phyloP scores from a whole-genome alignment of 805 yeast genomes.

The Grigorovia yakushimaensis region DNA sequence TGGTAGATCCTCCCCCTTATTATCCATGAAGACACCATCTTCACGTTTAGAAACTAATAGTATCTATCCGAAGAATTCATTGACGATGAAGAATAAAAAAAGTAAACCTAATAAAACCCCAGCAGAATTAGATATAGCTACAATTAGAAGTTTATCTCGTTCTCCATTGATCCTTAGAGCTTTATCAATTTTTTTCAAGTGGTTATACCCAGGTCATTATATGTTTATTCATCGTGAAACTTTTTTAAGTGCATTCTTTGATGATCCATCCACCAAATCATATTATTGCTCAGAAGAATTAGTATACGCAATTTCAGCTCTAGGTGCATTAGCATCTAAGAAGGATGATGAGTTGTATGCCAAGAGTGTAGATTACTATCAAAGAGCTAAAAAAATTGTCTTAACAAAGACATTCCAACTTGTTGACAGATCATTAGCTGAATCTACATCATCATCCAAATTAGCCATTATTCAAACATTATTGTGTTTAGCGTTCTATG shows the following conservation, averaged over 20 bases:
- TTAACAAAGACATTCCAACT: constrained; percentile 31
- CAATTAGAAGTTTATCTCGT: constrained; percentile 12
- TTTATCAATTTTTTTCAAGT: constrained; percentile 35
- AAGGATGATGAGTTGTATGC: constrained; percentile 25
- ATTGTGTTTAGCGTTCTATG: constrained; percentile 45
- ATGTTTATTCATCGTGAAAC: constrained; percentile 52
- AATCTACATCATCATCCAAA: constrained; percentile 31
- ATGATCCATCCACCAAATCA: constrained; percentile 22
- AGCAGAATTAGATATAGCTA: neutral
- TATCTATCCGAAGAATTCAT: constrained; percentile 22
- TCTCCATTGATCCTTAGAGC: constrained; percentile 19
- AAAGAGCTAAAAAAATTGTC: constrained; percentile 35
- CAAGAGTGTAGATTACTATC: constrained; percentile 36
- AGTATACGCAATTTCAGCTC: constrained; percentile 43
- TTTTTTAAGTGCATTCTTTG: constrained; percentile 46
- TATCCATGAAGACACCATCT: neutral
- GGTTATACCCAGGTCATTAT: constrained; percentile 54
- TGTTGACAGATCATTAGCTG: constrained; percentile 17
- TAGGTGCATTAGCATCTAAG: constrained; percentile 41
- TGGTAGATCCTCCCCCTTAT: neutral
- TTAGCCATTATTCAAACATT: constrained; percentile 46
- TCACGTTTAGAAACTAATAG: constrained; percentile 12
- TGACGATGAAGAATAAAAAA: constrained; percentile 13
- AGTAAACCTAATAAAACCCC: neutral
- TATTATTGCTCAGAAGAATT: constrained; percentile 45